Percentiles rank a stretch among this genome's conserved stretches.
These are phyloP conservation scores for Sungouiozyma intestinalis DNA, from an alignment of 805 yeast genomes.

Conservation along the genomic window DNA sequence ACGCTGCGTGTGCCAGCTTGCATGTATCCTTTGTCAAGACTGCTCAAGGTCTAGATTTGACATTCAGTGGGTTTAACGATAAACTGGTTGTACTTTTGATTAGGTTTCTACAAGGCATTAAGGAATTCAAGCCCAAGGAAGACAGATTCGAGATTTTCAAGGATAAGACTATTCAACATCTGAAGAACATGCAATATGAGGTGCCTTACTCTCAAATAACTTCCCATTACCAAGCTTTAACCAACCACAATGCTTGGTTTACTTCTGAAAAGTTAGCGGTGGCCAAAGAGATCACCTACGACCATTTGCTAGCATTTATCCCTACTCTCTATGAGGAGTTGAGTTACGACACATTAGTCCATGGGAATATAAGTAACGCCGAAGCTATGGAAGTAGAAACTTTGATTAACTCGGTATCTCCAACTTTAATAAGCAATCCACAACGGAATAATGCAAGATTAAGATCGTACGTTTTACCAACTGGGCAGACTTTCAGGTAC, in stretches of 20 bases:
- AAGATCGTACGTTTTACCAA: slow-evolving; percentile 35
- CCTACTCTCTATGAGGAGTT: slow-evolving; percentile 47
- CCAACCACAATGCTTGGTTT: slow-evolving; percentile 66
- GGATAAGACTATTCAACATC: slow-evolving; percentile 50
- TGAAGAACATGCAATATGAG: slow-evolving; percentile 58
- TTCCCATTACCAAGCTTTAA: slow-evolving; percentile 45
- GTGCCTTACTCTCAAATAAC: slow-evolving; percentile 76
- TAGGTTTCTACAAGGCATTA: slow-evolving; percentile 46
- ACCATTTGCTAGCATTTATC: slow-evolving; percentile 42
- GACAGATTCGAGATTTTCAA: slow-evolving; percentile 59
- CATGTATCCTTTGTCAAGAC: slow-evolving; percentile 45
- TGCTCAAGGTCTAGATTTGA: slow-evolving; percentile 61
- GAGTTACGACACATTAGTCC: slow-evolving; percentile 60
- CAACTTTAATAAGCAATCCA: slow-evolving; percentile 33
- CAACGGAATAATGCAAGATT: slow-evolving; percentile 22
- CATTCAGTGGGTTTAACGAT: slow-evolving; percentile 73
- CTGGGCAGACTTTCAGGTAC: slow-evolving; percentile 34
- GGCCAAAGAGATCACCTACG: slow-evolving; percentile 35
- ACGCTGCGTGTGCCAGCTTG: slow-evolving; percentile 77
- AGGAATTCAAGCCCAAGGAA: slow-evolving; percentile 37
- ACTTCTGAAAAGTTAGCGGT: slow-evolving; percentile 49
- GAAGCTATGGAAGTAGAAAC: slow-evolving; percentile 44
- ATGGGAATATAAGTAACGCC: slow-evolving; percentile 56
- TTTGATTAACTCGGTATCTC: slow-evolving; percentile 34
- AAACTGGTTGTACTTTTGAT: slow-evolving; percentile 56